phyloP scores from a whole-genome alignment of 257 asterid species.

The Nemophila menziesii region DNA sequence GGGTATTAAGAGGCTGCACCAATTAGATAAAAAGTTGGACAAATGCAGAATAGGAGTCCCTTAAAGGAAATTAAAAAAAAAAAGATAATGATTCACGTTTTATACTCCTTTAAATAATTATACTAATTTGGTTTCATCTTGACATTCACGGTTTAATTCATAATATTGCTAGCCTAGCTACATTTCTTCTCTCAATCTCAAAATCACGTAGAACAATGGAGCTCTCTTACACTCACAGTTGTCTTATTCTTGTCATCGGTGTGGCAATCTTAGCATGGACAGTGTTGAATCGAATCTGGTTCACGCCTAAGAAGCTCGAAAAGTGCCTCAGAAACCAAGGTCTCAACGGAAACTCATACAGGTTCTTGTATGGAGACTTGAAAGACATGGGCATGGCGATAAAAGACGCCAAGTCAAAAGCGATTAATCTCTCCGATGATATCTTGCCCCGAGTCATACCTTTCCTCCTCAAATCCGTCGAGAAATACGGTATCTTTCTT shows the following conservation, averaged over 20 bases:
- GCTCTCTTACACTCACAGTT: background rate
- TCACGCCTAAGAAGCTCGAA: constrained; percentile 17
- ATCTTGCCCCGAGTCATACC: constrained; percentile 16
- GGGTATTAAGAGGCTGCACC: no score
- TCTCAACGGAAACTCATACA: constrained; percentile 13
- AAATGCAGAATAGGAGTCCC: no score
- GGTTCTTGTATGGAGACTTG: constrained; percentile 14
- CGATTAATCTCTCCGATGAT: constrained; percentile 17
- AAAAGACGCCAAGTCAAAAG: constrained; percentile 14
- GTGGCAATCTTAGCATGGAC: constrained; percentile 7
- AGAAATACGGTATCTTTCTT: constrained; percentile 11
- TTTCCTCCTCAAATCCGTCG: constrained; percentile 2
- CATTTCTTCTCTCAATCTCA: no score
- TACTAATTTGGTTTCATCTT: no score
- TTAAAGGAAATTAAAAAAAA: no score
- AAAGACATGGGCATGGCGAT: constrained; percentile 4
- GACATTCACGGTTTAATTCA: no score
- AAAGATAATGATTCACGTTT: no score
- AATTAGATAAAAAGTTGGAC: no score
- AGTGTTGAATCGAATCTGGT: constrained; percentile 4
- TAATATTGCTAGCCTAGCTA: no score
- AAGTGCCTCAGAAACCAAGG: constrained; percentile 16
- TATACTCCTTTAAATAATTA: no score
- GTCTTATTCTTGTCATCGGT: background rate
- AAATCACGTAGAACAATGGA: no score